Evolutionary conservation across 116 monocot species (phyloP), one percentile per base, ranked within the genome.

Genomic region (Posidonia oceanica): DNA sequence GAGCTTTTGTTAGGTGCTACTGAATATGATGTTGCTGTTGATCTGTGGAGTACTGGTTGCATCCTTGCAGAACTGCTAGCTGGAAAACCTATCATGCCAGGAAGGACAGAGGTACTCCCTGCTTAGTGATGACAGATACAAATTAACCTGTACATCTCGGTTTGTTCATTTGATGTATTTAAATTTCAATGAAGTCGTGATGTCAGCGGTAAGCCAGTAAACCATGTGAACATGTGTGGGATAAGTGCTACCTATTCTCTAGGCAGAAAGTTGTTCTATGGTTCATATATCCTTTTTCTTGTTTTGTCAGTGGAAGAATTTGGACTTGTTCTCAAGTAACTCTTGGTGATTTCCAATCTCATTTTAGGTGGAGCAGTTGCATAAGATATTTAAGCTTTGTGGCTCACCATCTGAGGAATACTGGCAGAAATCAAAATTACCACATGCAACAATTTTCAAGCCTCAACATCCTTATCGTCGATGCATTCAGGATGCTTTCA

Each of bases 41-140:
- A 94, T 77, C 54, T 94, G 71, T 94, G 94, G 94, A 87, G 90
- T 71, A 64, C 84, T 53, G 94, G 94, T 15, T 94, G 94, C 76
- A 94, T 94, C 21, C 82, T 94, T 66, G 94, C 83, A 44, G 94
- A 94, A 73, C 68, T 94, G 74, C 78, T 88, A 68, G 85, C 80
- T 74, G 94, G 94, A 18, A 94, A 88, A 75, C 94, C 94, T 51
- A 87, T 94, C 70, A 87, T 94, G 94, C 94, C 90, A 36, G 94
- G 94, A 77, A 81, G 90, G 73, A 94, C 94, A 63, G 94, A 94
- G 94, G 94, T 94, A 82, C 62, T 57, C 10, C 36, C 14, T 18
- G 36, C 15, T 55, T 36, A 18, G 7, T 7, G 16, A n/a, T 53
- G 23, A 23, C 29, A 29, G 1, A 29, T 29, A 29, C 29, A 29